Conservation (phyloP, 2,329 filamentous ascomycete genomes). For the Neophaeococcomyces aloes region DNA sequence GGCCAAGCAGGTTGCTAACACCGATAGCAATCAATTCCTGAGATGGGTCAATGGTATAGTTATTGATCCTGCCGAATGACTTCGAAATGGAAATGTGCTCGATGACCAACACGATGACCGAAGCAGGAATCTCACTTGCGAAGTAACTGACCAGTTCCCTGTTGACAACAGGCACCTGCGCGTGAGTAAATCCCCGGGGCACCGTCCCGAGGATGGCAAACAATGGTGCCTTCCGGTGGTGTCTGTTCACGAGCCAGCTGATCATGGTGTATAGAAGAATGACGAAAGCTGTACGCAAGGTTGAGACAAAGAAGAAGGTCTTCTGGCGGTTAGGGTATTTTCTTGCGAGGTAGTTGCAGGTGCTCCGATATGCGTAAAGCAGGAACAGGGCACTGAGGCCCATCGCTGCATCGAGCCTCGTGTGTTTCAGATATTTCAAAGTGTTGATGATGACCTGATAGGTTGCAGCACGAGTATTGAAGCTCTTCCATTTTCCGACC, state of each 20-base stretch:
- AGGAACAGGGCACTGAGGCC: slow-evolving; percentile 70
- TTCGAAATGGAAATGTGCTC: slow-evolving; percentile 97
- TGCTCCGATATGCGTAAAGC: slow-evolving; percentile 63
- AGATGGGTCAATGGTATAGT: slow-evolving; percentile 89
- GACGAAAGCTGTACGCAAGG: slow-evolving; percentile 79
- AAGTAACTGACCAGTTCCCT: slow-evolving; percentile 57
- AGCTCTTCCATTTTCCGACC: slow-evolving; percentile 29
- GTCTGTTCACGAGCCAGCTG: slow-evolving; percentile 71
- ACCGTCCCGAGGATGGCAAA: slow-evolving; percentile 69
- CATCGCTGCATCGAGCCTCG: slow-evolving; percentile 71
- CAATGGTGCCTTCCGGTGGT: slow-evolving; percentile 50
- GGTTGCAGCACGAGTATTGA: slow-evolving; percentile 66
- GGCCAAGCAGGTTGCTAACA: slow-evolving; percentile 76
- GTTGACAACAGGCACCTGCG: slow-evolving; percentile 61
- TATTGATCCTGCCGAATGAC: slow-evolving; percentile 90
- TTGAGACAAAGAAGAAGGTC: slow-evolving; percentile 79
- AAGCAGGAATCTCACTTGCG: slow-evolving; percentile 63
- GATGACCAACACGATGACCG: slow-evolving; percentile 87
- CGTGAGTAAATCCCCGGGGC: slow-evolving; percentile 76
- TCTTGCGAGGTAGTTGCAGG: slow-evolving; percentile 56
- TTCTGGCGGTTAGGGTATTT: slow-evolving; percentile 60
- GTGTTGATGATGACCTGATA: slow-evolving; percentile 78
- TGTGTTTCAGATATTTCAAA: slow-evolving; percentile 57
- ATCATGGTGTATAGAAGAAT: slow-evolving; percentile 88
- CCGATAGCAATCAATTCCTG: slow-evolving; percentile 95